Evolutionary conservation across 768 basidiomycete genomes (phyloP), one percentile per base, ranked within the genome.

Genomic region (Mycena metata): DNA sequence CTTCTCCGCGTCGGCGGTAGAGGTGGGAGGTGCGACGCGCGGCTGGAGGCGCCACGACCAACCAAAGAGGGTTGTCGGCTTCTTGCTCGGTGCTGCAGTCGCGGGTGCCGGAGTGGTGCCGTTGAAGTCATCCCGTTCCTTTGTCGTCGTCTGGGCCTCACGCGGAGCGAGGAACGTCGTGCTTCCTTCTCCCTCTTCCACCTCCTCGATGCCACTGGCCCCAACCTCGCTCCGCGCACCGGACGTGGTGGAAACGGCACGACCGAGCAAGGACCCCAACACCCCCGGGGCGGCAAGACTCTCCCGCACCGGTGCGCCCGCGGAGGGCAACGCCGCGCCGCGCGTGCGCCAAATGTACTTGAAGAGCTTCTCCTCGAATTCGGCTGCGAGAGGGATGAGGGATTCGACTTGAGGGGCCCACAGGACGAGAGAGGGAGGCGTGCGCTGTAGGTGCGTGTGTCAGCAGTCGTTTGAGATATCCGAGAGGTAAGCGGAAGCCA

Each of bases 361-460:
- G 82, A 95, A 93, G 76, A 96, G 84, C 71, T 90, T 89, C 43
- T 90, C 87, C 72, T 94, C 91, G 71, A 94, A 91, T 73, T 93
- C 92, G 59, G 85, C 85, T 76, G 86, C 90, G 19, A 90, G 79
- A 0, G 90, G 88, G 65, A 95, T 89, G 71, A 96, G 90, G 46
- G 76, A 75, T 69, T 86, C 87, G 46, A 95, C 82, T 66, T 87
- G 83, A 76, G 95, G 92, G 1, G 90, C 86, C 94, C 94, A 96
- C 24, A 95, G 86, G 24, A 96, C 84, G n/a, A 96, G 87, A 16
- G 91, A 89, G 17, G 88, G 84, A 73, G 95, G 93, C 77, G 91
- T 88, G 19, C 93, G 89, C 83, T 85, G 63, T 54, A 33, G 11
- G 15, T n/a, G n/a, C n/a, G n/a, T n/a, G n/a, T n/a, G n/a, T n/a